Base-by-base conservation (phyloP, 108 stramenopile genomes). In the Stephanodiscus minutulus region DNA sequence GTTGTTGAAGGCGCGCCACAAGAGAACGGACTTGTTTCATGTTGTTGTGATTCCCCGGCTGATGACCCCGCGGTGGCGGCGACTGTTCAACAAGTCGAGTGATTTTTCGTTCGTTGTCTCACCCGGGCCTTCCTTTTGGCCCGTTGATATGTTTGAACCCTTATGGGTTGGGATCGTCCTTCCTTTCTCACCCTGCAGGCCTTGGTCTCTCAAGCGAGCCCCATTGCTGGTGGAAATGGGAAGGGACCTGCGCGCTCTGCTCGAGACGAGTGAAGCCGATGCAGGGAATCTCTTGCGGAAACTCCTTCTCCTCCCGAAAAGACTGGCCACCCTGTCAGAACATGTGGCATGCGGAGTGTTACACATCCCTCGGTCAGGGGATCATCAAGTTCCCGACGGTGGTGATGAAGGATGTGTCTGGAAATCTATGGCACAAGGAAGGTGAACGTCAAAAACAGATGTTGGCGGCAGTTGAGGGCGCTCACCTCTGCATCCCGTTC, bases 401-500 rank as follows among this genome's bases (percentile, higher is more conserved):
- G 20, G 28, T 2, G 33, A 50, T 52, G 11, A 3, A 31, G 7
- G 65, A 66, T 50, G 65, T 53, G 12, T 35, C 5, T 10, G 28
- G 55, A 3, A 62, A 67, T 7, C 29, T 41, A 0, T 75, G 66
- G 74, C 39, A 66, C 22, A 62, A 68, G 31, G 27, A 56, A 15
- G 58, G 62, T 0, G 0, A 25, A 2, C n/a, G 15, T 2, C 39
- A 39, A 9, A 3, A 28, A 18, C 59, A 22, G 39, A 0, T 72
- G 1, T 56, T 63, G 54, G 68, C 71, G 12, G 61, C 55, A 1
- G 48, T 50, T 8, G 46, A 43, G 0, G 66, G 66, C 1, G 83
- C 82, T 18, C 68, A 82, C 53, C 15, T 77, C n/a, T 66, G 67
- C 44, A 31, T 52, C 2, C 66, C 74, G 5, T 86, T 89, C 53